Percentiles rank a stretch among this genome's conserved stretches.
phyloP scores from a whole-genome alignment of 1,284 basidiomycete species.

The Moesziomyces antarcticus region DNA sequence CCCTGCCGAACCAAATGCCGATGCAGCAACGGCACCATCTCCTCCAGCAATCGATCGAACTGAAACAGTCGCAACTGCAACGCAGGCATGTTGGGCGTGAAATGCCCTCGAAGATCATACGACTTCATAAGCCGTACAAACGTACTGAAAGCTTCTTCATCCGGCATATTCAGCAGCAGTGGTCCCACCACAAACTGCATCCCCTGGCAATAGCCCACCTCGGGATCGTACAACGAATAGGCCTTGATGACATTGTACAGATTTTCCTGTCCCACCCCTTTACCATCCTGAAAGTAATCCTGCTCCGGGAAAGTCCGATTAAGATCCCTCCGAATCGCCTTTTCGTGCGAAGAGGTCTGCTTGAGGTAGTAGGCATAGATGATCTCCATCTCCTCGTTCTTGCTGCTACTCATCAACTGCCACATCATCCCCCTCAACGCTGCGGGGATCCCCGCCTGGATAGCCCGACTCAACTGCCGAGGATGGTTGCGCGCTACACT shows the following conservation, averaged over 20 bases:
- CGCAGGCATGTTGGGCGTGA: conserved; percentile 97
- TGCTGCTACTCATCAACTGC: conserved; percentile 93
- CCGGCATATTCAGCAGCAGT: conserved; percentile 78
- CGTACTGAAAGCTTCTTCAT: conserved; percentile 87
- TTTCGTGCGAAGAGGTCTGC: conserved; percentile 87
- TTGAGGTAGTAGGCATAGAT: conserved; percentile 85
- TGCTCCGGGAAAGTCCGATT: conserved; percentile 95
- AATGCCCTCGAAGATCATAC: conserved; percentile 94
- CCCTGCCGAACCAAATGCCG: conserved; percentile 91
- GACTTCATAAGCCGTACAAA: conserved; percentile 97
- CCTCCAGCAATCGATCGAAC: conserved; percentile 94
- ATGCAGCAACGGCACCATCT: conserved; percentile 87
- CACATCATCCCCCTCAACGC: conserved; percentile 92
- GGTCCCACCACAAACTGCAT: conserved; percentile 87
- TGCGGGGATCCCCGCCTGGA: conserved; percentile 89
- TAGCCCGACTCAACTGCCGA: conserved; percentile 81
- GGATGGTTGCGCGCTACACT: conserved; percentile 71
- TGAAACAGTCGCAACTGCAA: conserved; percentile 86
- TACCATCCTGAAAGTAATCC: conserved; percentile 86
- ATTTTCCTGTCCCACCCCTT: conserved; percentile 93
- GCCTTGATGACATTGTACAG: conserved; percentile 97
- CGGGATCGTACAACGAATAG: conserved; percentile 93
- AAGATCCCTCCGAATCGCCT: conserved; percentile 89
- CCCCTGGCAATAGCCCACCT: conserved; percentile 98
- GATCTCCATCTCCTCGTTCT: conserved; percentile 86